Conservation (phyloP, 495 filamentous ascomycete species). For the Chaetomium tenue region DNA sequence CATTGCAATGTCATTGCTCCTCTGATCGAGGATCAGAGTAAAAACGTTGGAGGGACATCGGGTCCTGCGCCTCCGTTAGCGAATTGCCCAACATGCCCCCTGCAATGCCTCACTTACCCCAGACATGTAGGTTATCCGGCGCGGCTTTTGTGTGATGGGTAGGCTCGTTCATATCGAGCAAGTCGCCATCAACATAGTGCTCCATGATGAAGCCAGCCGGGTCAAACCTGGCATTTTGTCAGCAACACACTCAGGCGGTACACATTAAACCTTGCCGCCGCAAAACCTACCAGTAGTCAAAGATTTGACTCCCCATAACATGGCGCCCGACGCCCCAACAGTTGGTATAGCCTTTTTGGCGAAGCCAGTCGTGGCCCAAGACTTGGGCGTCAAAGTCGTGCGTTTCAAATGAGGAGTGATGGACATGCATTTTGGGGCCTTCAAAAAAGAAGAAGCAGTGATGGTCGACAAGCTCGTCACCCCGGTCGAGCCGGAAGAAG, state of each 20-base stretch:
- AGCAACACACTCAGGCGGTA: background rate
- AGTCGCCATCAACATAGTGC: constrained; percentile 68
- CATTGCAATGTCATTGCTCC: too few relatives aligned
- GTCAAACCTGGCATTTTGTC: constrained; percentile 50
- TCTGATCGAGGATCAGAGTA: constrained; percentile 15
- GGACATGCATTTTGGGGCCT: constrained; percentile 56
- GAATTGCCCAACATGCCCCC: background rate
- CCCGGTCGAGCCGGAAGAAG: constrained; percentile 66
- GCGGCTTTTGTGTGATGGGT: constrained; percentile 44
- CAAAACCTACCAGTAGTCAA: constrained; percentile 68
- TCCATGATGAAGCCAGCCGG: constrained; percentile 61
- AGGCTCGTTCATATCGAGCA: constrained; percentile 61
- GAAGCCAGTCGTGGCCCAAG: constrained; percentile 70
- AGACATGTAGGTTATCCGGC: constrained; percentile 50
- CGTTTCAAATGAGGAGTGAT: constrained; percentile 72
- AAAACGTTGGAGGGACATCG: constrained; percentile 17
- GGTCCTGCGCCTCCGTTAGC: background rate
- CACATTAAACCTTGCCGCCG: too few relatives aligned
- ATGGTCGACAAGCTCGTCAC: constrained; percentile 62
- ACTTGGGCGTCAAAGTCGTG: constrained; percentile 74
- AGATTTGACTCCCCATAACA: constrained; percentile 61
- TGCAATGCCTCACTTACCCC: constrained; percentile 40
- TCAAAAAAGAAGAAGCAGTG: constrained; percentile 69
- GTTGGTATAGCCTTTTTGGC: constrained; percentile 59
- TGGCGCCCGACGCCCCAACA: constrained; percentile 75